These are phyloP conservation scores for Corylus avellana DNA, from an alignment of 306 rosid species.

Conservation along the genomic window DNA sequence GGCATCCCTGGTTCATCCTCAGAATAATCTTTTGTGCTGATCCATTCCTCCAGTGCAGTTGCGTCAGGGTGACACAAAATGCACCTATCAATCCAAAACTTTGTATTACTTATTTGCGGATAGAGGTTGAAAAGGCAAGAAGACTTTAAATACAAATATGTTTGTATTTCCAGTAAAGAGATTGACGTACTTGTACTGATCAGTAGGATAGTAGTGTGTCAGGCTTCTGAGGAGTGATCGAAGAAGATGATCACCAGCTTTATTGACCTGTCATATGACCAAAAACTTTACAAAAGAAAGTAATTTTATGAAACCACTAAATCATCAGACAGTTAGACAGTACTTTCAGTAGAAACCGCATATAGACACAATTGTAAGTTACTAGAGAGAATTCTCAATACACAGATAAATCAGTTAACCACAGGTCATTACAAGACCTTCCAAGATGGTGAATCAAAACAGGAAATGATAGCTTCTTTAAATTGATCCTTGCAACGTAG, in stretches of 20 bases:
- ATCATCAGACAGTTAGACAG: conserved; percentile 12
- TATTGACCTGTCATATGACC: conserved; percentile 69
- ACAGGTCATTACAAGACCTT: conserved; percentile 57
- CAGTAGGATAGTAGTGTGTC: conserved; percentile 88
- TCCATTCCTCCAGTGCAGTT: conserved; percentile 90
- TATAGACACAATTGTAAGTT: not conserved
- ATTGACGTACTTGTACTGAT: conserved; percentile 71
- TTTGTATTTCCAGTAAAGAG: not conserved
- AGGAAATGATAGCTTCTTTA: conserved; percentile 70
- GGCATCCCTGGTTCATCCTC: conserved; percentile 42
- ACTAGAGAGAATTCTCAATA: conserved; percentile 12
- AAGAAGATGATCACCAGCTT: conserved; percentile 95
- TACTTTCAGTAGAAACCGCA: not conserved
- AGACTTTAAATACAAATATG: not conserved
- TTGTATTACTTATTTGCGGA: conserved; percentile 12
- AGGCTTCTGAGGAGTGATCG: conserved; percentile 88
- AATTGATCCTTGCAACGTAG: conserved; percentile 75
- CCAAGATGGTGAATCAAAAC: conserved; percentile 97
- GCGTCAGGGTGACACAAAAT: conserved; percentile 69
- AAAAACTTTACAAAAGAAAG: conserved; percentile 12
- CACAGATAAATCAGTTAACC: conserved; percentile 26
- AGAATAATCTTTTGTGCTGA: conserved; percentile 71
- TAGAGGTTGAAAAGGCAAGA: conserved; percentile 19
- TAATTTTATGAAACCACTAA: conserved; percentile 2
- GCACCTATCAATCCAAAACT: conserved; percentile 52